Conservation (phyloP, 768 basidiomycete genomes). For the Suillus clintonianus region DNA sequence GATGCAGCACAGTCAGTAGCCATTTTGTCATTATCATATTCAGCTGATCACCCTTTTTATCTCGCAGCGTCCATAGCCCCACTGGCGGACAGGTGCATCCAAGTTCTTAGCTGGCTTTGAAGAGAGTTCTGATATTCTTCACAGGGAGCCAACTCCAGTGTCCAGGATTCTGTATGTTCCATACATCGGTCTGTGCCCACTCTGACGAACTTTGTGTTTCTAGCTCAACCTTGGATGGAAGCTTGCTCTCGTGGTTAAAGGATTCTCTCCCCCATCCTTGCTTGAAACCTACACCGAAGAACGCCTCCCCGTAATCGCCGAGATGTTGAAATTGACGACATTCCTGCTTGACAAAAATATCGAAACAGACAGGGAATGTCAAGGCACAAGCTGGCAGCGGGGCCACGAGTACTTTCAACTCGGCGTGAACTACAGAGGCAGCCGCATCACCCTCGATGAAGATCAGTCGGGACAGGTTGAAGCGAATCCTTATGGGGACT, state of each 20-base stretch:
- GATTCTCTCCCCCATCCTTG: slow-evolving; percentile 18
- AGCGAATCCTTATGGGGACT: slow-evolving; percentile 1
- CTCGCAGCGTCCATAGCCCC: slow-evolving; percentile 38
- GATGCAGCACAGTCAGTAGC: slow-evolving; percentile 40
- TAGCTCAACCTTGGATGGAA: slow-evolving; percentile 27
- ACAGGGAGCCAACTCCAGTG: slow-evolving; percentile 30
- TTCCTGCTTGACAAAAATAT: slow-evolving; percentile 15
- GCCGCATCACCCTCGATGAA: slow-evolving; percentile 11
- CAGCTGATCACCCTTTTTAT: not conserved
- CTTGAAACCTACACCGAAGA: slow-evolving; percentile 27
- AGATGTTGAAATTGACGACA: slow-evolving; percentile 26
- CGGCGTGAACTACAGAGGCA: slow-evolving; percentile 12
- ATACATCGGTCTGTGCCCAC: not conserved
- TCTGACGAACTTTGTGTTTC: not conserved
- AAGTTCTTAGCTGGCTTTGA: not conserved
- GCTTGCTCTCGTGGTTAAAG: slow-evolving; percentile 22
- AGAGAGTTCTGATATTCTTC: no score
- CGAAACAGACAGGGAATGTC: slow-evolving; percentile 2
- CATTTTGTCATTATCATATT: no score
- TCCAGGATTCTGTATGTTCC: slow-evolving; percentile 34
- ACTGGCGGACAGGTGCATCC: slow-evolving; percentile 40
- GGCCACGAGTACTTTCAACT: slow-evolving; percentile 36
- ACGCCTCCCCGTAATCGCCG: slow-evolving; percentile 26
- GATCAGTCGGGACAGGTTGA: not conserved
- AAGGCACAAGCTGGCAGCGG: slow-evolving; percentile 6